A percentile compares a stretch with the other conserved stretches of the same genome.
phyloP scores from a whole-genome alignment of 345 rosid species.

The Salix viminalis region DNA sequence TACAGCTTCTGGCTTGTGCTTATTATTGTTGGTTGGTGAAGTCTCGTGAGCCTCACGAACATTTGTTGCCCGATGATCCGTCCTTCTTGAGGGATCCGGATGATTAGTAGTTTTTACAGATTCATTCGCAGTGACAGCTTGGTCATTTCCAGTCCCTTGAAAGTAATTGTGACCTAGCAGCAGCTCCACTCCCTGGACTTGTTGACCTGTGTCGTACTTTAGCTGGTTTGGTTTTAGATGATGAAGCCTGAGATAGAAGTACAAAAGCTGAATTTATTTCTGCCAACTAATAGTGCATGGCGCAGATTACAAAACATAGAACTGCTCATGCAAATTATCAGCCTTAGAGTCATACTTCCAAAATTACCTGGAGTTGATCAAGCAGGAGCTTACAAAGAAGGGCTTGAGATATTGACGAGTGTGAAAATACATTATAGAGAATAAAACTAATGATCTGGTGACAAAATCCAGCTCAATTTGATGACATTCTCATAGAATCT shows the following conservation, averaged over 20 bases:
- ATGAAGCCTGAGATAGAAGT: constrained; percentile 23
- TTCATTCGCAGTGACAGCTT: constrained; percentile 10
- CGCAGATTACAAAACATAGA: not conserved
- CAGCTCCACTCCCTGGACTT: constrained; percentile 22
- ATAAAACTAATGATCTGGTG: not conserved
- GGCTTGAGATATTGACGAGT: not conserved
- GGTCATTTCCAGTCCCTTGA: constrained; percentile 27
- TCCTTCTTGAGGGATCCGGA: constrained; percentile 11
- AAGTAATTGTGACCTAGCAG: constrained; percentile 19
- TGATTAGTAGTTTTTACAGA: not conserved
- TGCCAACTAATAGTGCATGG: not conserved
- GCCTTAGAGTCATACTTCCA: not conserved
- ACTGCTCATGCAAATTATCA: not conserved
- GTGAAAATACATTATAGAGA: not conserved
- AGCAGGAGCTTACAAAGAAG: not conserved
- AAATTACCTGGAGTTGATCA: not conserved
- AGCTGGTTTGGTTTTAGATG: constrained; percentile 23
- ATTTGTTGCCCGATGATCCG: constrained; percentile 12
- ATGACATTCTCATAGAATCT: not conserved
- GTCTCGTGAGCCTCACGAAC: constrained; percentile 18
- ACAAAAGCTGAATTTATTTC: not conserved
- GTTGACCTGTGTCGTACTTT: constrained; percentile 20
- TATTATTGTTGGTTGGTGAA: constrained; percentile 7
- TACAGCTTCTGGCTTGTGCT: constrained; percentile 7
- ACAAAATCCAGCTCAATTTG: not conserved